Evolutionary conservation across 768 basidiomycete species (phyloP), one percentile per base, ranked within the genome.

Genomic region (Megacollybia marginata): DNA sequence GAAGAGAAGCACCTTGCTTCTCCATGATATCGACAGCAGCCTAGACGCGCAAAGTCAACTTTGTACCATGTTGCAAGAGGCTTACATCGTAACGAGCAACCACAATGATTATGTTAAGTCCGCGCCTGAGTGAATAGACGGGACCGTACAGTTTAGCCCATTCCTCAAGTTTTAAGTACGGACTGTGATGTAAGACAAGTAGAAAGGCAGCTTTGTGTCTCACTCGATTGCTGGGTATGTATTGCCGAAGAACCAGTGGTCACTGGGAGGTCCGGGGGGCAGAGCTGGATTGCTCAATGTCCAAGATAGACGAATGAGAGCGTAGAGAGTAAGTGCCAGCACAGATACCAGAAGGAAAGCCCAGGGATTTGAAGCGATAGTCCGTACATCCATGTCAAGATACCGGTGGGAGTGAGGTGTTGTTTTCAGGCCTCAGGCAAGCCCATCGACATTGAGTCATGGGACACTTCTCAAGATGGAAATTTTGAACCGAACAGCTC

Each of bases 21-120:
- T 83, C 82, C 79, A 83, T 78, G 51, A 83, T 75, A 19, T 83
- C 80, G 0, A 80, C 70, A 0, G 82, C 80, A 32, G 79, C 79
- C 61, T 82, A 23, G 10, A 44, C 23, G 23, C 23, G 23, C 23
- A 28, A 28, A 28, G 2, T 28, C 23, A n/a, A 23, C 4, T 13
- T 5, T n/a, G 20, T 23, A 44, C 20, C 44, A 13, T 23, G 44
- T 5, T 4, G 20, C 11, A 5, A 44, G 11, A 4, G 11, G 13
- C 13, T 3, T 13, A 23, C 28, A 23, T 28, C 23, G 23, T 28
- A 32, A 28, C 77, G 64, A 0, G 76, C 76, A 34, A 82, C 68
- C 43, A 82, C 67, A 49, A 78, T 59, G 42, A 71, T 65, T 9
- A 65, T 70, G 11, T 62, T 63, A 10, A 65, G 57, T 2, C 83